Base-by-base conservation (phyloP, 2,329 filamentous ascomycete genomes). In the Stachybotrys echinatus region DNA sequence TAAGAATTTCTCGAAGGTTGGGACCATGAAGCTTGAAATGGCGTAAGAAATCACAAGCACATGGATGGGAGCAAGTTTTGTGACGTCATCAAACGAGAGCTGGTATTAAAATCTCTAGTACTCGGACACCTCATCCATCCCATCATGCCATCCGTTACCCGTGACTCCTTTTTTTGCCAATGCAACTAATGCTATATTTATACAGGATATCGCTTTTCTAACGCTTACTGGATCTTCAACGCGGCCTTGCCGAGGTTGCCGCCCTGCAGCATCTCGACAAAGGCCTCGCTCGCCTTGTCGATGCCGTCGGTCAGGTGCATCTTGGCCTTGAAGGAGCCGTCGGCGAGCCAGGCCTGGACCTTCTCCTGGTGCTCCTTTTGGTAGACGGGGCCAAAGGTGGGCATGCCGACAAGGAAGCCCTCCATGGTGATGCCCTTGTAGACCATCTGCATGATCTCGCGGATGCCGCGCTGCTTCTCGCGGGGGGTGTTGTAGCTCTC, bases 171-270 rank as follows among this genome's bases (percentile, higher is more conserved):
- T n/a, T n/a, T n/a, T n/a, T n/a, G n/a, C n/a, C n/a, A n/a, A n/a
- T n/a, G n/a, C n/a, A n/a, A n/a, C n/a, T n/a, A n/a, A n/a, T n/a
- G n/a, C n/a, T n/a, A n/a, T n/a, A n/a, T n/a, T n/a, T n/a, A n/a
- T n/a, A n/a, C n/a, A n/a, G n/a, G n/a, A n/a, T n/a, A n/a, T n/a
- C n/a, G n/a, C n/a, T n/a, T n/a, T n/a, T n/a, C n/a, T n/a, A n/a
- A 7, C 17, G 17, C 44, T 17, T 56, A 56, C 34, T 55, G 53
- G n/a, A 80, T 67, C 74, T 89, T 87, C 60, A 94, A 62, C 20
- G 94, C 80, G 17, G 89, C 87, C 80, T 95, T 95, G 58, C 90
- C 90, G 69, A 91, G 88, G 74, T 95, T 95, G 68, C 87, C 79
- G 45, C 90, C 90, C 61, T 80, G 66, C 49, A 94, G 76, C 74